These are phyloP conservation scores for Solanum gracilifrons DNA, from an alignment of 257 asterid species.

Conservation along the genomic window DNA sequence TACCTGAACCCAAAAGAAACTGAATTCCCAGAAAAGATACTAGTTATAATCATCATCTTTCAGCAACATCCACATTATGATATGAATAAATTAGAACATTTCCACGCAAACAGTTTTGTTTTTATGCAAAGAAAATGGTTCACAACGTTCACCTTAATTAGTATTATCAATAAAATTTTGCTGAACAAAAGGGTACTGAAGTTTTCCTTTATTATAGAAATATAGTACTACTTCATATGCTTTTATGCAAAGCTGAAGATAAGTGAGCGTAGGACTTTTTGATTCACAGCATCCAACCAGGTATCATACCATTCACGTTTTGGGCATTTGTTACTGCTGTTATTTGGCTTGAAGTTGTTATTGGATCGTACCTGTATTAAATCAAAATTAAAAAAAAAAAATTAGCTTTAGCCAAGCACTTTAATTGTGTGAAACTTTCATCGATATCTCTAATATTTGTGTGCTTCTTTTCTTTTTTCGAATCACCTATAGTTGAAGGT, in stretches of 20 bases:
- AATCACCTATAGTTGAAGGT: background rate
- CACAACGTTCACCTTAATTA: background rate
- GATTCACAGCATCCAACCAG: slow-evolving; percentile 87
- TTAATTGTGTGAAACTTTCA: background rate
- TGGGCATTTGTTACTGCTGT: slow-evolving; percentile 50
- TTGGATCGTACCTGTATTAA: slow-evolving; percentile 48
- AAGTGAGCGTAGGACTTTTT: background rate
- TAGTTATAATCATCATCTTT: background rate
- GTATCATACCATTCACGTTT: slow-evolving; percentile 53
- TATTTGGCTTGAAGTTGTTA: slow-evolving; percentile 55
- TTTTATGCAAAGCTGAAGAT: background rate
- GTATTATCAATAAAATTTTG: background rate
- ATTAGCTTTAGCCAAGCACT: background rate
- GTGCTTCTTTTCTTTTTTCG: background rate
- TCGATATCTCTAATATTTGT: background rate
- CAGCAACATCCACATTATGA: background rate
- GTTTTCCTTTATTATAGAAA: background rate
- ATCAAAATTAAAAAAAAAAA: background rate
- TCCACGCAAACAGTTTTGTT: background rate
- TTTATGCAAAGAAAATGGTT: background rate
- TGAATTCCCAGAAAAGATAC: background rate
- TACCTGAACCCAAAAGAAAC: background rate
- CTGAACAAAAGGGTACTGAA: background rate
- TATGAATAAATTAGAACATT: background rate
- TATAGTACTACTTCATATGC: background rate